Evolutionary conservation across 148 eudicot genomes (phyloP).

Genomic region (Diospyros lotus): DNA sequence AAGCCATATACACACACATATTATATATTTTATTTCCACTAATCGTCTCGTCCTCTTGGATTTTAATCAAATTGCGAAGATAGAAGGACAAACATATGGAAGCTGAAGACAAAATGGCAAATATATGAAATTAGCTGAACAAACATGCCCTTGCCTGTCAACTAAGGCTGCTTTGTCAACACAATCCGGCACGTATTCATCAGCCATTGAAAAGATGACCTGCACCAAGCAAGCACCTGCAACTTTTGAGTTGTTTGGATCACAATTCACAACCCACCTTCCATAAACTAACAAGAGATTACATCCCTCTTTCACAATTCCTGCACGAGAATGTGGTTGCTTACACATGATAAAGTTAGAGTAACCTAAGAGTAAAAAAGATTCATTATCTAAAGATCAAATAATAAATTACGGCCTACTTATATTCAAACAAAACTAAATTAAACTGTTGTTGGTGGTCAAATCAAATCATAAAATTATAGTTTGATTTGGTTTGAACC

Average conservation of each 20-base stretch:
- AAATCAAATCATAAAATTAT: too few species aligned
- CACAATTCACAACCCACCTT: background rate
- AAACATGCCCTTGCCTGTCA: constrained; percentile 47
- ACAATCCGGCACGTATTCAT: constrained; percentile 81
- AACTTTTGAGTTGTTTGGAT: background rate
- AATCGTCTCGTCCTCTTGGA: too few species aligned
- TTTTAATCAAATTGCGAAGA: too few species aligned
- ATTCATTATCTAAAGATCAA: too few species aligned
- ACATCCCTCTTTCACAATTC: constrained; percentile 21
- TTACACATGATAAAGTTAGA: too few species aligned
- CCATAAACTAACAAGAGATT: background rate
- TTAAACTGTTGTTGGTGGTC: too few species aligned
- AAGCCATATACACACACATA: background rate
- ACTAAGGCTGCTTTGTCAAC: constrained; percentile 85
- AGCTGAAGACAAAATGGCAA: background rate
- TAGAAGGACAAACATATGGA: too few species aligned
- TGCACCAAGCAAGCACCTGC: constrained; percentile 21
- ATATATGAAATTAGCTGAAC: background rate
- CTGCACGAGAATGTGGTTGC: constrained; percentile 15
- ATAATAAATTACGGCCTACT: too few species aligned
- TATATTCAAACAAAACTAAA: too few species aligned
- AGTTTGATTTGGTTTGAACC: too few species aligned
- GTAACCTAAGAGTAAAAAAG: too few species aligned
- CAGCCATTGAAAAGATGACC: constrained; percentile 90
- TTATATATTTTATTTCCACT: background rate